Percentiles rank a stretch among this genome's conserved stretches.
Conservation (phyloP, 129 eudicot genomes). For the Centrapalus pauciflorus region DNA sequence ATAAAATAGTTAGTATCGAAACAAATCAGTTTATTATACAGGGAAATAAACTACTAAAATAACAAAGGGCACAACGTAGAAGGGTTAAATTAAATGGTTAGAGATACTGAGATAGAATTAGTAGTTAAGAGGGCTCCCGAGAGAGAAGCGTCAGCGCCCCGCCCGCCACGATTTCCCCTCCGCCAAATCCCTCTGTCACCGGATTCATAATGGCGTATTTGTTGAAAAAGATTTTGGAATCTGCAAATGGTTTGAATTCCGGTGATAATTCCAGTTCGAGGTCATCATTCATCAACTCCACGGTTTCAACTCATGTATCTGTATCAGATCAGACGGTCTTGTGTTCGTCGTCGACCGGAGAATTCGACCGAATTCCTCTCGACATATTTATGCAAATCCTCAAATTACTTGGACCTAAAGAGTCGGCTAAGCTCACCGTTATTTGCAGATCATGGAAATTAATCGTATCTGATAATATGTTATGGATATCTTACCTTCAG, state of each 20-base stretch:
- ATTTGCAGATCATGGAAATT: slow-evolving; percentile 74
- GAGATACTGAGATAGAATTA: not conserved
- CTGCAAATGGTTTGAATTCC: slow-evolving; percentile 16
- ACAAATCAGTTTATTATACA: too few relatives aligned
- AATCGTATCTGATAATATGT: slow-evolving; percentile 52
- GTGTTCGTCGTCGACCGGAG: slow-evolving; percentile 53
- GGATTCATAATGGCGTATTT: slow-evolving; percentile 12
- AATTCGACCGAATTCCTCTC: slow-evolving; percentile 63
- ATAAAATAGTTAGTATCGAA: too few relatives aligned
- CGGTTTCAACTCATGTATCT: slow-evolving; percentile 16
- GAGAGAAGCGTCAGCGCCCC: slow-evolving; percentile 3
- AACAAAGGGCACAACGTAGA: too few relatives aligned
- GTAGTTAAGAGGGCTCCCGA: slow-evolving; percentile 5
- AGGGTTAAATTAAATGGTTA: not conserved
- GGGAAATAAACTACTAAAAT: too few relatives aligned
- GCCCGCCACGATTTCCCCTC: slow-evolving; percentile 13
- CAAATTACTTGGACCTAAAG: slow-evolving; percentile 67
- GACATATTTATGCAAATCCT: slow-evolving; percentile 63
- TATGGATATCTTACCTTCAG: slow-evolving; percentile 74
- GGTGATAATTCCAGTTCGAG: not conserved
- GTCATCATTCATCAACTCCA: slow-evolving; percentile 6
- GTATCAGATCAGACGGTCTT: slow-evolving; percentile 12
- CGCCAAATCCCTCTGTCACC: not conserved
- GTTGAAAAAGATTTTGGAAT: slow-evolving; percentile 7
- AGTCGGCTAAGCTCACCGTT: slow-evolving; percentile 52